Percentiles rank a stretch among this genome's conserved stretches.
Conservation (phyloP, 805 yeast species). For the Teunomyces cretensis region DNA sequence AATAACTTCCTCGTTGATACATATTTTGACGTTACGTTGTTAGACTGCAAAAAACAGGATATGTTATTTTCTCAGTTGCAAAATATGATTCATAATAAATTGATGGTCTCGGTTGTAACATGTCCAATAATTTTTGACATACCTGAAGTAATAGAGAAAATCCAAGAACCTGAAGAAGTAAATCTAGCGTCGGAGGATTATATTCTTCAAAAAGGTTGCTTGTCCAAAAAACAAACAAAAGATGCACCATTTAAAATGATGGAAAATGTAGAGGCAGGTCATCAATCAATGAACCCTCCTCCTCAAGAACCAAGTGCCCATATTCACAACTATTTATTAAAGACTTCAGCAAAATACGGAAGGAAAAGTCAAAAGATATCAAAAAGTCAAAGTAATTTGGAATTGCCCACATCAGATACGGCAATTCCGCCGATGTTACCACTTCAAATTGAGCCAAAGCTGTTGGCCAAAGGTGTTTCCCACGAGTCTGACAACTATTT, state of each 20-base stretch:
- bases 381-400: not conserved
- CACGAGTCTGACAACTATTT: not conserved
- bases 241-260: no score
- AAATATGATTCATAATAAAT: not conserved
- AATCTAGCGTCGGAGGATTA: no score
- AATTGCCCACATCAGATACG: not conserved
- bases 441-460: not conserved
- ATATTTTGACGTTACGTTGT: not conserved
- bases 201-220: not conserved
- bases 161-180: not conserved
- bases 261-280: no score
- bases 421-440: not conserved
- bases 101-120: not conserved
- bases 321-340: not conserved
- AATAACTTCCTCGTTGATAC: not conserved
- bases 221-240: not conserved
- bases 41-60: not conserved
- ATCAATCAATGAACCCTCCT: not conserved
- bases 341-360: not conserved
- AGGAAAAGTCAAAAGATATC: not conserved
- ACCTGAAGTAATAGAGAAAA: not conserved
- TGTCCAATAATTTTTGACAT: not conserved
- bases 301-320: not conserved
- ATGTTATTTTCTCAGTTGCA: not conserved
- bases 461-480: not conserved